A percentile compares a stretch with the other conserved stretches of the same genome.
Conservation (phyloP, 2,329 filamentous ascomycete species). For the Bipolaris gigantea region DNA sequence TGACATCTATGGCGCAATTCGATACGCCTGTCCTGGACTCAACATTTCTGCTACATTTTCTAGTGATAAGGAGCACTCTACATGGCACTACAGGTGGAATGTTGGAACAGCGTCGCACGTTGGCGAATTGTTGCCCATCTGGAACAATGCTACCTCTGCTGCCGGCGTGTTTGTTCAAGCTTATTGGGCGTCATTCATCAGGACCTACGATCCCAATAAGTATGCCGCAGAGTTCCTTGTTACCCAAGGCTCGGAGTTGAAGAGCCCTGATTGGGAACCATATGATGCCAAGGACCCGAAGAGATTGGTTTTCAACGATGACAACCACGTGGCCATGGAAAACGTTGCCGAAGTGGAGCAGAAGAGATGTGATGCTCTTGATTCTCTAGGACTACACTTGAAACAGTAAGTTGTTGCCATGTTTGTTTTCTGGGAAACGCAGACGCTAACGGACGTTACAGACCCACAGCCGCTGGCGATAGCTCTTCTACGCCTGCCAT, state of each 20-base stretch:
- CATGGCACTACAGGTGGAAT: conserved; percentile 56
- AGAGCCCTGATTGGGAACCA: conserved; percentile 33
- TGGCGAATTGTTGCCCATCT: conserved; percentile 44
- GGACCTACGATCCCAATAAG: conserved; percentile 46
- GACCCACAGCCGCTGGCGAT: background rate
- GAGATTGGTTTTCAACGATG: conserved; percentile 33
- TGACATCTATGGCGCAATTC: conserved; percentile 52
- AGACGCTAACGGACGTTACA: conserved; percentile 15
- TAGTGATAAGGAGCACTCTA: conserved; percentile 27
- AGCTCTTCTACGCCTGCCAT: background rate
- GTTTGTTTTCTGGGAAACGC: conserved; percentile 1
- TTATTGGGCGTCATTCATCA: conserved; percentile 52
- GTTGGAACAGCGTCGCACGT: conserved; percentile 47
- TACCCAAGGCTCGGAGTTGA: conserved; percentile 17
- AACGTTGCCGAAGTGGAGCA: conserved; percentile 24
- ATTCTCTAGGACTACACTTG: conserved; percentile 31
- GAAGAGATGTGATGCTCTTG: conserved; percentile 29
- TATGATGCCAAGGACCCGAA: conserved; percentile 24
- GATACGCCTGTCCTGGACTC: conserved; percentile 53
- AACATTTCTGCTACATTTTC: conserved; percentile 45
- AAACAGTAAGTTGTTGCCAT: conserved; percentile 33
- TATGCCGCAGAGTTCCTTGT: conserved; percentile 30
- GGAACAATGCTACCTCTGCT: conserved; percentile 39
- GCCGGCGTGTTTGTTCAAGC: conserved; percentile 38
- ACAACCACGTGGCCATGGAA: conserved; percentile 37